Conservation (phyloP, 1,139 yeast genomes). For the Taiozyma sp. region DNA sequence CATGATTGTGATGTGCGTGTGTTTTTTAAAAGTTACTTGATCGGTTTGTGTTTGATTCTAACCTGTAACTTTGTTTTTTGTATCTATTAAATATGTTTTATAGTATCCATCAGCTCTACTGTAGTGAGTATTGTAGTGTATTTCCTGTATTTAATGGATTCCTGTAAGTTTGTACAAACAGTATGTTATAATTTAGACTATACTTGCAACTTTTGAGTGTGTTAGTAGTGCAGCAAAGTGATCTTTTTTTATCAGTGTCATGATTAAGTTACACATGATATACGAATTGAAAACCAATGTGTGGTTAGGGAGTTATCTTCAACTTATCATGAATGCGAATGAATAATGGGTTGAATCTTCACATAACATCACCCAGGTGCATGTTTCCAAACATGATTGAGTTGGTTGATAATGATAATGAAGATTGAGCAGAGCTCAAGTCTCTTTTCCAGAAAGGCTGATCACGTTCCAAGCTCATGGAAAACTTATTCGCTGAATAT, state of each 20-base stretch:
- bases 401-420: conserved; percentile 20
- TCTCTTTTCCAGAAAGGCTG: conserved; percentile 22
- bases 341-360: background rate
- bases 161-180: background rate
- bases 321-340: background rate
- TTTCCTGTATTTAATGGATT: background rate
- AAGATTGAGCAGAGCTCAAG: conserved; percentile 21
- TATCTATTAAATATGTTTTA: background rate
- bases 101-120: background rate
- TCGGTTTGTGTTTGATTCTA: background rate
- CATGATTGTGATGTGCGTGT: background rate
- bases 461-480: conserved; percentile 1
- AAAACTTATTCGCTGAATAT: conserved; percentile 12
- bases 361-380: conserved; percentile 16
- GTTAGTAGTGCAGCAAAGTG: background rate
- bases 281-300: background rate
- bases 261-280: background rate
- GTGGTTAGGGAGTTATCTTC: background rate
- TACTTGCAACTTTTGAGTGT: background rate
- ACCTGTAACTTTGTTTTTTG: background rate
- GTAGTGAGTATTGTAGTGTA: background rate
- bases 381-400: conserved; percentile 23
- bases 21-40: background rate
- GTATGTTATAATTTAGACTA: background rate
- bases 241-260: too few species aligned